Conservation (phyloP, 352 stramenopile genomes). For the Globisporangium acanthophoron region DNA sequence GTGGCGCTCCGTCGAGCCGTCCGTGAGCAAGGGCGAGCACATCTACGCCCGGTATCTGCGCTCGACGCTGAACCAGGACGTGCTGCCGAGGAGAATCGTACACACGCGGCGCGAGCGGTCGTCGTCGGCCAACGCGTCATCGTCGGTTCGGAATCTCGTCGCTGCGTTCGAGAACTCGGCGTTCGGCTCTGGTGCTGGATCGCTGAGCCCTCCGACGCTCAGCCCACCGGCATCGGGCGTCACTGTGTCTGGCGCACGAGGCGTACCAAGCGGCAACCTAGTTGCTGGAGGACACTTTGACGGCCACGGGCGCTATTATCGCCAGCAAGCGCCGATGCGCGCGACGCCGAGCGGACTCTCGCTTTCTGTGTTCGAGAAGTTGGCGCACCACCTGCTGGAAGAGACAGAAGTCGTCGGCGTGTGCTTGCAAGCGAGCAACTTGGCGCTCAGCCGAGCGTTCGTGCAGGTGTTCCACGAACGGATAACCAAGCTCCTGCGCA, state of each 20-base stretch:
- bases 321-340: neutral
- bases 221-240: too few species aligned
- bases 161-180: constrained; percentile 19
- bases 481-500: constrained; percentile 34
- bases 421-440: constrained; percentile 60
- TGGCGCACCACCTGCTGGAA: constrained; percentile 67
- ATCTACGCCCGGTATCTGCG: constrained; percentile 71
- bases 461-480: constrained; percentile 65
- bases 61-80: constrained; percentile 52
- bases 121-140: constrained; percentile 9
- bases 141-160: constrained; percentile 19
- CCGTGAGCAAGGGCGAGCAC: constrained; percentile 56
- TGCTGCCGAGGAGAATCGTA: constrained; percentile 2
- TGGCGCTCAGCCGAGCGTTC: constrained; percentile 49
- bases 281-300: constrained; percentile 10
- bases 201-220: neutral
- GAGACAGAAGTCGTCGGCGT: constrained; percentile 62
- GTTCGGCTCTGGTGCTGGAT: constrained; percentile 11
- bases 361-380: constrained; percentile 59
- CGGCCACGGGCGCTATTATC: constrained; percentile 9
- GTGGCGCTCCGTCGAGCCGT: constrained; percentile 47
- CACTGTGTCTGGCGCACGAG: neutral
- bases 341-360: neutral
- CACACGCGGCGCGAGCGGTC: constrained; percentile 5
- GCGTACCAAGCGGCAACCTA: neutral